phyloP scores from a whole-genome alignment of 2,329 filamentous ascomycete species.

The Fusarium beomiforme region DNA sequence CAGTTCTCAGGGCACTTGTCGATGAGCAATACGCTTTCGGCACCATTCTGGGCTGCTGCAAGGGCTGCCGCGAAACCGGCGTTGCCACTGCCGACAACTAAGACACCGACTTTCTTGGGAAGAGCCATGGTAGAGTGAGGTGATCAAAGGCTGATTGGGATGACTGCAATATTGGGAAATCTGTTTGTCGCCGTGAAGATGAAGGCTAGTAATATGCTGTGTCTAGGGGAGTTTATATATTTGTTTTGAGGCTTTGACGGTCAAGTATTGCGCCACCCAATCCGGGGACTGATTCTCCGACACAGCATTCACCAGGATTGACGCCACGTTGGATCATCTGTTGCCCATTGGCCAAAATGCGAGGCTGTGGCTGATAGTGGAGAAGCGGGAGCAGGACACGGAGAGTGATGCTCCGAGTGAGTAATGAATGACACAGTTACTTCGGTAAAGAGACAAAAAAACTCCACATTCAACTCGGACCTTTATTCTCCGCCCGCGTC shows the following conservation, averaged over 20 bases:
- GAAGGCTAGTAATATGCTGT: rapidly evolving
- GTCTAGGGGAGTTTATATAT: not conserved
- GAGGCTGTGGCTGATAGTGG: not conserved
- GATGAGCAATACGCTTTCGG: not conserved
- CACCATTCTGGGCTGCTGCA: conserved; percentile 6
- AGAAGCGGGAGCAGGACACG: rapidly evolving
- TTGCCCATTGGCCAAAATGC: not conserved
- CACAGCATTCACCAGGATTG: rapidly evolving
- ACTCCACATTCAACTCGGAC: not conserved
- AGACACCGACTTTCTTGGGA: not conserved
- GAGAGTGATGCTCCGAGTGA: not conserved
- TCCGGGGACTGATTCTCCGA: not conserved
- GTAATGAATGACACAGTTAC: not conserved
- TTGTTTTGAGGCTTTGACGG: rapidly evolving
- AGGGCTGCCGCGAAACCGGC: conserved; percentile 16
- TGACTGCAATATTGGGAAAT: too few relatives aligned
- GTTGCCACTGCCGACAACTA: conserved; percentile 18
- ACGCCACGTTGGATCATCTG: not conserved
- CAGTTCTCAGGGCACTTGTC: conserved; percentile 16
- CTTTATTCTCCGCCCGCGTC: not conserved
- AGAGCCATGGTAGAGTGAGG: not conserved
- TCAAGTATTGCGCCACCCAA: not conserved
- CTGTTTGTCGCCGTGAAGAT: rapidly evolving
- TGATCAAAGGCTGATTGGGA: too few relatives aligned
- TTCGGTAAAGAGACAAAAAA: not conserved